Conservation (phyloP, 2,329 filamentous ascomycete species). For the Claviceps paspali region DNA sequence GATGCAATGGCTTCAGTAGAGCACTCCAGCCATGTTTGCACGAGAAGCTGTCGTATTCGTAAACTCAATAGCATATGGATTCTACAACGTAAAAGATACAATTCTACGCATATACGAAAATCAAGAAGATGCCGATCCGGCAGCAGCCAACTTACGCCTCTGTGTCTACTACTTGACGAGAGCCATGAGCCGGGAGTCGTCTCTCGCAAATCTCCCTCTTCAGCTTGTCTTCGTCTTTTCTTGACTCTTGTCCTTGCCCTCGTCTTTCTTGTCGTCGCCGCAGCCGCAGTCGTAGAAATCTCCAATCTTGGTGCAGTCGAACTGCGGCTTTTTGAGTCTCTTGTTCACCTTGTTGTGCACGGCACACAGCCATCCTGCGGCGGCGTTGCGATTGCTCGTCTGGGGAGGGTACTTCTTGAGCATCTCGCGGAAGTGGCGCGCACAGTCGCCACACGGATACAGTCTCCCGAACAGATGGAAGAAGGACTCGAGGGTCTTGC, state of each 20-base stretch:
- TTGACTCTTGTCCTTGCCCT: conserved; percentile 15
- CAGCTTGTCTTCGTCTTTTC: conserved; percentile 5
- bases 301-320: conserved; percentile 52
- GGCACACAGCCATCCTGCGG: conserved; percentile 53
- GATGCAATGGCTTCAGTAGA: no score
- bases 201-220: neutral
- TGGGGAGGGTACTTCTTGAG: conserved; percentile 50
- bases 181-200: no score
- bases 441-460: conserved; percentile 57
- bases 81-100: no score
- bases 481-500: conserved; percentile 46
- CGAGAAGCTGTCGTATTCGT: no score
- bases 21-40: no score
- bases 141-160: neutral
- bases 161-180: neutral
- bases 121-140: neutral
- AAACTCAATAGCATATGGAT: no score
- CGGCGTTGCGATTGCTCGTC: conserved; percentile 45
- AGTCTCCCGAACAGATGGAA: conserved; percentile 52
- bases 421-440: conserved; percentile 48
- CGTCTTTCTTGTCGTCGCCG: conserved; percentile 39
- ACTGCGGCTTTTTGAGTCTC: conserved; percentile 43
- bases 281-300: conserved; percentile 61
- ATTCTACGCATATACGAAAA: no score
- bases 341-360: conserved; percentile 54